phyloP scores from a whole-genome alignment of 371 early-diverging fungal species.

The Mortierella sp. region DNA sequence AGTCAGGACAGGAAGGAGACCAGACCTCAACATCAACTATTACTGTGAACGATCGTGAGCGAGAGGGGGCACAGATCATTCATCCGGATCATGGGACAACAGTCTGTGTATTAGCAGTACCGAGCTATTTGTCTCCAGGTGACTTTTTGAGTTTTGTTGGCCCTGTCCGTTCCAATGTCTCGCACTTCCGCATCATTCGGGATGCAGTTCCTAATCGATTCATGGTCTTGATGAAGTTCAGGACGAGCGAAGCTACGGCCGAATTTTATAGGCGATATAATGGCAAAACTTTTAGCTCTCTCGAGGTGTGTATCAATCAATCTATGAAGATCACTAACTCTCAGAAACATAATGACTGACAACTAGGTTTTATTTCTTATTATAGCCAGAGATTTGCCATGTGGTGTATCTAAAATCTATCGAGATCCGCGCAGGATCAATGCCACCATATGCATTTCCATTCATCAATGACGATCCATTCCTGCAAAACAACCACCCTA shows the following conservation, averaged over 20 bases:
- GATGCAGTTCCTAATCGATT: slow-evolving; percentile 88
- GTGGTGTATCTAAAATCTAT: slow-evolving; percentile 82
- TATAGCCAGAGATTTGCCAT: slow-evolving; percentile 77
- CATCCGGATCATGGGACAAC: slow-evolving; percentile 60
- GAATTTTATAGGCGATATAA: slow-evolving; percentile 82
- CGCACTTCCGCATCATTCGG: slow-evolving; percentile 79
- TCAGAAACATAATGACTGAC: neutral
- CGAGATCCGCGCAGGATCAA: slow-evolving; percentile 66
- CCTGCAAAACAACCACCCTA: slow-evolving; percentile 28
- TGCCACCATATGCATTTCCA: slow-evolving; percentile 74
- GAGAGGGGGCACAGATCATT: slow-evolving; percentile 36
- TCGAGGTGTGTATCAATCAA: slow-evolving; percentile 66
- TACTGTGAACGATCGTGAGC: slow-evolving; percentile 12
- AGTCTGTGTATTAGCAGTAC: slow-evolving; percentile 87
- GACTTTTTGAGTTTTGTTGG: slow-evolving; percentile 90
- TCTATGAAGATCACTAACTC: neutral
- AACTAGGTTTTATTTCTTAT: neutral
- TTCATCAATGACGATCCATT: slow-evolving; percentile 61
- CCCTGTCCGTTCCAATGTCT: slow-evolving; percentile 64
- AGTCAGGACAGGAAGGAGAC: slow-evolving; percentile 2
- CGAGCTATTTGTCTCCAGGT: slow-evolving; percentile 85
- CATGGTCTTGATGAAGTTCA: slow-evolving; percentile 86
- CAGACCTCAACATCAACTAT: slow-evolving; percentile 3
- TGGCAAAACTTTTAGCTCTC: slow-evolving; percentile 84
- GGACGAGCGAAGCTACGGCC: slow-evolving; percentile 65